Conservation (phyloP, 1,139 yeast genomes). For the Nakaseomyces nivariensis region DNA sequence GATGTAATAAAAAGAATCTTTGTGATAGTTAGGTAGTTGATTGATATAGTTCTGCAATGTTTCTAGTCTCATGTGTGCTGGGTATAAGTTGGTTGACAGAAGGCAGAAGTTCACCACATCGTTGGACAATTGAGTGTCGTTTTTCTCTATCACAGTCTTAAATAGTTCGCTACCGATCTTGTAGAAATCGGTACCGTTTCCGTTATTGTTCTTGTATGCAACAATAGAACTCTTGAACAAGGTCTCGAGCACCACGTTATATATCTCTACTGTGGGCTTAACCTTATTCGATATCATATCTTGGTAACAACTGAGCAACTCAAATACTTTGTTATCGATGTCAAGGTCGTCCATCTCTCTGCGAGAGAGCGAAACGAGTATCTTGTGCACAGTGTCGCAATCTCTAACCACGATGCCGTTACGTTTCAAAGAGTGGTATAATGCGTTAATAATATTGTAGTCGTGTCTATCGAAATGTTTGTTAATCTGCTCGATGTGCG, state of each 20-base stretch:
- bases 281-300: constrained; percentile 44
- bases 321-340: constrained; percentile 43
- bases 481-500: constrained; percentile 21
- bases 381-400: constrained; percentile 26
- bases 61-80: constrained; percentile 20
- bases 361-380: constrained; percentile 29
- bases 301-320: constrained; percentile 54
- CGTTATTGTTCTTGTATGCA: constrained; percentile 29
- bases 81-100: constrained; percentile 31
- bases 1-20: constrained; percentile 28
- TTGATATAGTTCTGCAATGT: constrained; percentile 18
- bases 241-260: constrained; percentile 41
- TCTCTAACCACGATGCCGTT: constrained; percentile 30
- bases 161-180: constrained; percentile 56
- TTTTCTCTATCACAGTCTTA: constrained; percentile 34
- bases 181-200: constrained; percentile 46
- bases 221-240: constrained; percentile 43
- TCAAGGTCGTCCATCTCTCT: constrained; percentile 34
- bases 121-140: constrained; percentile 28
- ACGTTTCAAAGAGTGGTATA: constrained; percentile 33
- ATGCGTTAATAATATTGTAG: constrained; percentile 30
- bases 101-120: constrained; percentile 27
- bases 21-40: constrained; percentile 19
- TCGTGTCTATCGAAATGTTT: constrained; percentile 18
- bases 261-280: constrained; percentile 49